Conservation (phyloP, 73 alveolate genomes). For the Chromera velia region DNA sequence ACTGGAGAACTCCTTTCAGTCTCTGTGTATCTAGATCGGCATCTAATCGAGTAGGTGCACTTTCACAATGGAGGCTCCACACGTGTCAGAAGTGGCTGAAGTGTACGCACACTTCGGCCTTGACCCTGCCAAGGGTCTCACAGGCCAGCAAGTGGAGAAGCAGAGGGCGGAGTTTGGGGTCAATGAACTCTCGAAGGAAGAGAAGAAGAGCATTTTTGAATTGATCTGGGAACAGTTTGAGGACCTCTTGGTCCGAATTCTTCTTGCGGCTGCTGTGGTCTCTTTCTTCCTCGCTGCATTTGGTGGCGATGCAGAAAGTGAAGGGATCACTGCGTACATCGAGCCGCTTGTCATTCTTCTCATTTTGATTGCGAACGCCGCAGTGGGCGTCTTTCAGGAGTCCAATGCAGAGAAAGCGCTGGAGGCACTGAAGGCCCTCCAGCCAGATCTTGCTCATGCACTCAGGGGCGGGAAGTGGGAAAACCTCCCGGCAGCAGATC, state of each 20-base stretch:
- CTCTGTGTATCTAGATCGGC: too few relatives aligned
- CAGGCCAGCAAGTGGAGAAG: too few relatives aligned
- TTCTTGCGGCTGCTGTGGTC: neutral
- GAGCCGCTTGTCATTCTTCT: slow-evolving; percentile 88
- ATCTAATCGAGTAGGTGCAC: too few relatives aligned
- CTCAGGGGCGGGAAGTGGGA: slow-evolving; percentile 54
- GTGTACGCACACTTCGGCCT: too few relatives aligned
- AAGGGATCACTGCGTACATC: slow-evolving; percentile 77
- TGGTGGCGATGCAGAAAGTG: slow-evolving; percentile 41
- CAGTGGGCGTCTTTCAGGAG: slow-evolving; percentile 81
- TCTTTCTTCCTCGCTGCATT: neutral
- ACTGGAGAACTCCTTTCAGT: too few relatives aligned
- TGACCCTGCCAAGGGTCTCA: too few relatives aligned
- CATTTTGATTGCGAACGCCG: slow-evolving; percentile 78
- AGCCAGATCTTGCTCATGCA: slow-evolving; percentile 18
- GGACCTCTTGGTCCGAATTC: slow-evolving; percentile 25
- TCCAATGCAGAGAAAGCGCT: slow-evolving; percentile 90
- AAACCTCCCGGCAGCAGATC: slow-evolving; percentile 61
- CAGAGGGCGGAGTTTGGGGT: too few relatives aligned
- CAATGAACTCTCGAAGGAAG: too few relatives aligned
- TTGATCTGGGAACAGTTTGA: slow-evolving; percentile 6
- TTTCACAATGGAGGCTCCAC: too few relatives aligned
- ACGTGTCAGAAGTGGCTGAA: too few relatives aligned
- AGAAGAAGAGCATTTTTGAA: too few relatives aligned
- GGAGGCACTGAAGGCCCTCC: slow-evolving; percentile 75